Conservation (phyloP, 495 filamentous ascomycete genomes). For the Cairneyella variabilis region DNA sequence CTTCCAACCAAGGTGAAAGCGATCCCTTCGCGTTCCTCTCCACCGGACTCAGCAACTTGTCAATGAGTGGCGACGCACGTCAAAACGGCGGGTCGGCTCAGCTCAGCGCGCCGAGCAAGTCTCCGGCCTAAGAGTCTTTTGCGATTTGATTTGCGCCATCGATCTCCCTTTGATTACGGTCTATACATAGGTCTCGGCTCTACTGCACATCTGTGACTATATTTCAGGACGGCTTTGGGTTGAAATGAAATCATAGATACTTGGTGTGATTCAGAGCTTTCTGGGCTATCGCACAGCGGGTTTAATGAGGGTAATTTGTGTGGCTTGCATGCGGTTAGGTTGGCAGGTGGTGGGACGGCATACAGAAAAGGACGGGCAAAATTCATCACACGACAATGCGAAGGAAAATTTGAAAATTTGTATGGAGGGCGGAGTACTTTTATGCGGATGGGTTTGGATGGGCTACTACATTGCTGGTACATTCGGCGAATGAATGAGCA, state of each 20-base stretch:
- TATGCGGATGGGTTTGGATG: slow-evolving; percentile 22
- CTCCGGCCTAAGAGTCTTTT: slow-evolving; percentile 46
- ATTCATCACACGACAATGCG: slow-evolving; percentile 3
- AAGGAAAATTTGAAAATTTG: slow-evolving; percentile 15
- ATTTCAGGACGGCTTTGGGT: slow-evolving; percentile 29
- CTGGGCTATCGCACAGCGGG: slow-evolving; percentile 24
- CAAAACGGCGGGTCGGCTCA: slow-evolving; percentile 63
- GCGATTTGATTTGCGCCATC: slow-evolving; percentile 13
- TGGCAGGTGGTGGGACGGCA: slow-evolving; percentile 16
- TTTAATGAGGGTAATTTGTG: slow-evolving; percentile 19
- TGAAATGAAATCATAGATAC: slow-evolving; percentile 27
- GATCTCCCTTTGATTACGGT: slow-evolving; percentile 21
- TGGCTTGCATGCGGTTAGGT: slow-evolving; percentile 10
- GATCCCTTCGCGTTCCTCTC: slow-evolving; percentile 92
- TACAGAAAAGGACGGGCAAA: slow-evolving; percentile 29
- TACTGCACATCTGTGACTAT: slow-evolving; percentile 25
- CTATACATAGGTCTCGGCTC: slow-evolving; percentile 25
- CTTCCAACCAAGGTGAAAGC: slow-evolving; percentile 52
- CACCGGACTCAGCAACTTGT: slow-evolving; percentile 71
- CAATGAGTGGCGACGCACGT: slow-evolving; percentile 75
- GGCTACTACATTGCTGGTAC: background rate
- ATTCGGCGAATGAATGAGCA: background rate
- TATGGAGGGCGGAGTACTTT: slow-evolving; percentile 24
- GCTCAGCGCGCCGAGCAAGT: slow-evolving; percentile 54
- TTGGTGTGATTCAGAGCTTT: slow-evolving; percentile 16